These are phyloP conservation scores for Ceratocystis alfenasii DNA, from an alignment of 2,329 filamentous ascomycete genomes.

Conservation along the genomic window DNA sequence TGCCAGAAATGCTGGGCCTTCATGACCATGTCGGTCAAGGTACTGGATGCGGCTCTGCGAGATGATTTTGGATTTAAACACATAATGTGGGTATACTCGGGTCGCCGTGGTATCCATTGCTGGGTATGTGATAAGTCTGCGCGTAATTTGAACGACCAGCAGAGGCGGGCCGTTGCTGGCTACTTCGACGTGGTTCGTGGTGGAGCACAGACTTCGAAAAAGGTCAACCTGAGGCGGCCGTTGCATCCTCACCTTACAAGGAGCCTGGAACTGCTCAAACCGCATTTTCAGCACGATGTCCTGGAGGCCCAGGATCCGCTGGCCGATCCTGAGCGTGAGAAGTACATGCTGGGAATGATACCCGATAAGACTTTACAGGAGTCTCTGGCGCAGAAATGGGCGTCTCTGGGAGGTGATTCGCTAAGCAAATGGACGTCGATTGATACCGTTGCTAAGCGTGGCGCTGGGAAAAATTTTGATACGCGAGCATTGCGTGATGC, in stretches of 20 bases:
- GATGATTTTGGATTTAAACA: slow-evolving; percentile 96
- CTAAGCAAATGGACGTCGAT: slow-evolving; percentile 89
- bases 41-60: slow-evolving; percentile 71
- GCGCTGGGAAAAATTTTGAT: slow-evolving; percentile 61
- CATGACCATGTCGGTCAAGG: slow-evolving; percentile 94
- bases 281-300: slow-evolving; percentile 73
- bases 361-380: slow-evolving; percentile 69
- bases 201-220: slow-evolving; percentile 73
- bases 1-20: slow-evolving; percentile 93
- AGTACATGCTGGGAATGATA: slow-evolving; percentile 70
- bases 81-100: slow-evolving; percentile 97
- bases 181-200: slow-evolving; percentile 88
- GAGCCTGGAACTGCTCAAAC: slow-evolving; percentile 71
- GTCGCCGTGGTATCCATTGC: slow-evolving; percentile 88
- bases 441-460: slow-evolving; percentile 67
- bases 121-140: slow-evolving; percentile 94
- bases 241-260: slow-evolving; percentile 83
- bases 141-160: slow-evolving; percentile 71
- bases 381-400: slow-evolving; percentile 81
- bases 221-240: slow-evolving; percentile 70
- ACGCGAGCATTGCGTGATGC: slow-evolving; percentile 64
- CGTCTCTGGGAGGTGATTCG: slow-evolving; percentile 62
- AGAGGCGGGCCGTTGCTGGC: slow-evolving; percentile 69
- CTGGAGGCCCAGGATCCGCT: slow-evolving; percentile 81
- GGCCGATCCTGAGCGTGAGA: slow-evolving; percentile 53